Evolutionary conservation across 495 filamentous ascomycete genomes (phyloP), one percentile per base, ranked within the genome.

Genomic region (Articulospora tetracladia): DNA sequence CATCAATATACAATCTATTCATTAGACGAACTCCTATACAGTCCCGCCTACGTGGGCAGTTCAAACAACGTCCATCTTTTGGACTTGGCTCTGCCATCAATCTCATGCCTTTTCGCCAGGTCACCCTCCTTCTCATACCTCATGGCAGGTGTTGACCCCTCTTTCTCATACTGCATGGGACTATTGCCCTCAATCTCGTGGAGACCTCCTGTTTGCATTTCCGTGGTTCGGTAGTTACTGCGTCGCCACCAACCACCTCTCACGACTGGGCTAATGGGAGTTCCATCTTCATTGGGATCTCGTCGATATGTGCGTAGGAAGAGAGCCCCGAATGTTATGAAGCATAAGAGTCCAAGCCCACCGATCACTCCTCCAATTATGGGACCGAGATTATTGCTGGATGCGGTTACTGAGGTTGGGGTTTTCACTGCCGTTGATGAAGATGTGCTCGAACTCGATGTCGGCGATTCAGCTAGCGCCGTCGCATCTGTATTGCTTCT

Each of bases 321-420:
- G n/a, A 56, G 20, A 17, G 19, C 12, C 17, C 32, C 54, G 34
- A 56, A 26, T 12, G 26, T 25, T 19, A 56, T 46, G 32, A 56
- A 56, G 26, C 54, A 44, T 23, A 56, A 0, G 12, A 56, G 6
- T 15, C 22, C 32, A 22, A 41, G 7, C 13, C 54, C 54, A 46
- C 54, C 54, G n/a, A 56, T 0, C 4, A 27, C 34, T 13, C 54
- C 54, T n/a, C 54, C 54, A 13, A 56, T 24, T 13, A 56, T 56
- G 20, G 54, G 28, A n/a, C 54, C 54, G 22, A 44, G 19, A 26
- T 56, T 56, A 26, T 46, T 56, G 19, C 23, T 56, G 30, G 30
- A 10, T 32, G 53, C 28, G 34, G 53, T 23, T 55, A 19, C 39
- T 22, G 53, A 36, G 23, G n/a, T 24, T 34, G 30, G 30, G 17